These are phyloP conservation scores for Coniella lustricola DNA, from an alignment of 2,329 filamentous ascomycete genomes.

Conservation along the genomic window DNA sequence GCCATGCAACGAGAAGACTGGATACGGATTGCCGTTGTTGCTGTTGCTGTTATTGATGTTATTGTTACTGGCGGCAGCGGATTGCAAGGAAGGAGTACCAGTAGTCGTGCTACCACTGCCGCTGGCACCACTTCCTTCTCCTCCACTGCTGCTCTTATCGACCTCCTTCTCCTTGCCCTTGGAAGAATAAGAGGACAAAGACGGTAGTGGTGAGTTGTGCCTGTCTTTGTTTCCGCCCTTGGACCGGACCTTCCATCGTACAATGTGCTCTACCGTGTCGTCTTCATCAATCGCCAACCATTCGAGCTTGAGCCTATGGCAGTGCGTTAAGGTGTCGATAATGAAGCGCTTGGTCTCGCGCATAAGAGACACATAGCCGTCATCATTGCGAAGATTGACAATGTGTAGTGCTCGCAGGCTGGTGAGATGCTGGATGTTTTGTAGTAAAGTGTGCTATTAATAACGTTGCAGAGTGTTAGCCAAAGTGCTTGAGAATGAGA, in stretches of 20 bases:
- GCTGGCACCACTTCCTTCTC: too few species aligned
- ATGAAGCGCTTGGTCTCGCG: slow-evolving; percentile 52
- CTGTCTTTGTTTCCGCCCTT: slow-evolving; percentile 22
- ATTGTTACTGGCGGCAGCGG: not conserved
- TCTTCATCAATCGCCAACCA: slow-evolving; percentile 50
- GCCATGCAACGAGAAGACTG: slow-evolving; percentile 21
- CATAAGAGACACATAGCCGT: slow-evolving; percentile 50
- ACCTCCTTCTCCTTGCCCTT: slow-evolving; percentile 32
- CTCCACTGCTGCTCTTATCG: slow-evolving; percentile 21
- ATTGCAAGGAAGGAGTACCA: not conserved
- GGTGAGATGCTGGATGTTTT: slow-evolving; percentile 44
- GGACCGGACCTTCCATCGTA: slow-evolving; percentile 31
- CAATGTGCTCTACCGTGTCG: slow-evolving; percentile 40
- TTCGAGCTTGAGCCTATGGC: slow-evolving; percentile 48
- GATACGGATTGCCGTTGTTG: slow-evolving; percentile 19
- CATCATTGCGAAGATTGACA: slow-evolving; percentile 46
- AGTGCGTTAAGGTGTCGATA: slow-evolving; percentile 50
- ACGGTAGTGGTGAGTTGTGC: not conserved
- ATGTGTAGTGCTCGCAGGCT: slow-evolving; percentile 50
- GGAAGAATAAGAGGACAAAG: not conserved
- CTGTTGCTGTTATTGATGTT: not conserved
- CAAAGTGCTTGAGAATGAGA: not conserved
- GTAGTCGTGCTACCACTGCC: too few species aligned
- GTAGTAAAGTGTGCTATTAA: slow-evolving; percentile 49
- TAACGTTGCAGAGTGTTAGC: slow-evolving; percentile 10